Conservation (phyloP, 2,329 filamentous ascomycete species). For the Beauveria sp. region DNA sequence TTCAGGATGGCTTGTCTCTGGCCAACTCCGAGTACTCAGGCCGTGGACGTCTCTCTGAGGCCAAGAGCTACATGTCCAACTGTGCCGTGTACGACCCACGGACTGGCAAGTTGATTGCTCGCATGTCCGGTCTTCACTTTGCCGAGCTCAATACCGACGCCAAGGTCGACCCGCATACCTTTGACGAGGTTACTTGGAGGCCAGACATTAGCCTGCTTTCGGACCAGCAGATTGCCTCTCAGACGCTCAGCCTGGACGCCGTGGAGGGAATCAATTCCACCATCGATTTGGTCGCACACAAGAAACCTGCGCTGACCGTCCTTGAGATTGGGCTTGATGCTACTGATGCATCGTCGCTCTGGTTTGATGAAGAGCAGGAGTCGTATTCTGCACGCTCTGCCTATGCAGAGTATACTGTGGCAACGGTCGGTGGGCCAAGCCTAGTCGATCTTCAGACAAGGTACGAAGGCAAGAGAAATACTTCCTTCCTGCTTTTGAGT, state of each 20-base stretch:
- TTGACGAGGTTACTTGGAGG: conserved; percentile 16
- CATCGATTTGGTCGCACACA: conserved; percentile 28
- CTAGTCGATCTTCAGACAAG: conserved; percentile 1
- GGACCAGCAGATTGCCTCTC: background rate
- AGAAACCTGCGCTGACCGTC: conserved; percentile 25
- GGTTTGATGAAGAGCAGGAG: conserved; percentile 16
- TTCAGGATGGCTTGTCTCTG: background rate
- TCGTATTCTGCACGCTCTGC: background rate
- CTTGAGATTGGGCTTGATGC: conserved; percentile 24
- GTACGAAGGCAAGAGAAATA: background rate
- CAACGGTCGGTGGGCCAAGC: background rate
- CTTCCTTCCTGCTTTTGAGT: background rate
- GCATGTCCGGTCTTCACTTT: conserved; percentile 17
- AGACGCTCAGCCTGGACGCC: background rate
- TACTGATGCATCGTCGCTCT: conserved; percentile 19
- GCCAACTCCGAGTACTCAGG: conserved; percentile 1
- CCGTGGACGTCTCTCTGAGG: background rate
- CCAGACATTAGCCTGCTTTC: conserved; percentile 18
- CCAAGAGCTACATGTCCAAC: conserved; percentile 17
- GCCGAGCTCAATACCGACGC: conserved; percentile 15
- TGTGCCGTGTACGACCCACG: conserved; percentile 16
- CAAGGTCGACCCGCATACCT: conserved; percentile 18
- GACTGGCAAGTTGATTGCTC: conserved; percentile 16
- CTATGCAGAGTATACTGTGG: background rate
- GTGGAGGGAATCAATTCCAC: conserved; percentile 11